phyloP scores from a whole-genome alignment of 495 filamentous ascomycete species.

The Oidiodendron maius region DNA sequence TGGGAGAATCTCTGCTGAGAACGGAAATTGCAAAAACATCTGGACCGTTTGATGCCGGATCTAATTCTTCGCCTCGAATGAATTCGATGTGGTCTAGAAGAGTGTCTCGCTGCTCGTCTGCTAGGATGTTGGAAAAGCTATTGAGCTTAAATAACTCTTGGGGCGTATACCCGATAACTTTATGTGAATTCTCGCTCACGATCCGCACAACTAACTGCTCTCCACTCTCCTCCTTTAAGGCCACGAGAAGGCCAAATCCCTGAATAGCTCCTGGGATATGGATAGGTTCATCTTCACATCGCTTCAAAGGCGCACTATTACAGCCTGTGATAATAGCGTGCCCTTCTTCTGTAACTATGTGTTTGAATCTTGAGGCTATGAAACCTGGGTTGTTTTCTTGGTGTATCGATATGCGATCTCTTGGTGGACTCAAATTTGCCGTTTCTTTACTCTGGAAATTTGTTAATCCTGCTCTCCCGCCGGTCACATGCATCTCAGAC shows the following conservation, averaged over 20 bases:
- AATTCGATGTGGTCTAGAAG: slow-evolving; percentile 85
- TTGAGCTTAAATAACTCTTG: slow-evolving; percentile 67
- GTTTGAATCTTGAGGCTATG: slow-evolving; percentile 71
- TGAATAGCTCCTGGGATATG: slow-evolving; percentile 90
- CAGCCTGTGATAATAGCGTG: slow-evolving; percentile 84
- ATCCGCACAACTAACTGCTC: slow-evolving; percentile 66
- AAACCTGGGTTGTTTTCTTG: slow-evolving; percentile 9
- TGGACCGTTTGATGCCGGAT: slow-evolving; percentile 68
- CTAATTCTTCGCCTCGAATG: slow-evolving; percentile 69
- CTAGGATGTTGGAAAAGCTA: slow-evolving; percentile 75
- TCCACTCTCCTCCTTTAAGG: slow-evolving; percentile 64
- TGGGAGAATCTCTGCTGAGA: slow-evolving; percentile 29
- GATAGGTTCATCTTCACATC: slow-evolving; percentile 92
- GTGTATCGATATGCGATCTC: slow-evolving; percentile 7
- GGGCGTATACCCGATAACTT: slow-evolving; percentile 74
- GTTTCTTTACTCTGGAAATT: no score
- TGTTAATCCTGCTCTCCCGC: no score
- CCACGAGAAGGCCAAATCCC: slow-evolving; percentile 73
- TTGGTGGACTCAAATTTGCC: no score
- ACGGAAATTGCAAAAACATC: slow-evolving; percentile 82
- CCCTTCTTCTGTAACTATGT: slow-evolving; percentile 71
- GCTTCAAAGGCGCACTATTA: slow-evolving; percentile 59
- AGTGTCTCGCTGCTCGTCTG: slow-evolving; percentile 75
- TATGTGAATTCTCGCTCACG: slow-evolving; percentile 80
- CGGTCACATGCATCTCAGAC: no score